Percentiles rank a stretch among this genome's conserved stretches.
Evolutionary conservation across 257 asterid species (phyloP).

Genomic region (Oldenlandia corymbosa): DNA sequence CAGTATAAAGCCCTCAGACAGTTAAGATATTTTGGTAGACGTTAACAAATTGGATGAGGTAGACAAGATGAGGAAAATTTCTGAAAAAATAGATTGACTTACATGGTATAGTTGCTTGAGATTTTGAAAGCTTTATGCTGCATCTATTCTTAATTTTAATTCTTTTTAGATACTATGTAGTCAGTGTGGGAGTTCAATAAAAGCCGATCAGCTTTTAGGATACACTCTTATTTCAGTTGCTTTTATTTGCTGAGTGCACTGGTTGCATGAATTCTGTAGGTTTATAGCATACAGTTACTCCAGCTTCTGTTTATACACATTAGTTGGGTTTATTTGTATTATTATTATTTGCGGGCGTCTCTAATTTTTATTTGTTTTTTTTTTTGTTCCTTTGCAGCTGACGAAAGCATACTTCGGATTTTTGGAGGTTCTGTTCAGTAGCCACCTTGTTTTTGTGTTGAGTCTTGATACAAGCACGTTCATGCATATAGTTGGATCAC

Average conservation of each 20-base stretch:
- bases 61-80: background rate
- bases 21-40: background rate
- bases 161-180: background rate
- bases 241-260: too few species aligned
- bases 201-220: background rate
- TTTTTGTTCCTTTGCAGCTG: constrained; percentile 44
- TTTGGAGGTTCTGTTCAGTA: constrained; percentile 82
- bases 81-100: background rate
- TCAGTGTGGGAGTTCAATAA: background rate
- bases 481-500: constrained; percentile 85
- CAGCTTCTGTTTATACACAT: background rate
- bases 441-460: constrained; percentile 64
- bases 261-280: too few species aligned
- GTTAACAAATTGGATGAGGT: background rate
- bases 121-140: background rate
- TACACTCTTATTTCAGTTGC: background rate
- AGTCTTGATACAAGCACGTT: constrained; percentile 76
- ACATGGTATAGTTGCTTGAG: background rate
- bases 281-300: too few species aligned
- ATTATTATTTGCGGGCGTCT: background rate
- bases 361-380: background rate
- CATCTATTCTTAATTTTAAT: background rate
- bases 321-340: background rate
- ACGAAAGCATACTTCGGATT: constrained; percentile 87
- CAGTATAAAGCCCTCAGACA: background rate